phyloP scores from a whole-genome alignment of 1,284 basidiomycete genomes.

The Coniferiporia sulphurascens region DNA sequence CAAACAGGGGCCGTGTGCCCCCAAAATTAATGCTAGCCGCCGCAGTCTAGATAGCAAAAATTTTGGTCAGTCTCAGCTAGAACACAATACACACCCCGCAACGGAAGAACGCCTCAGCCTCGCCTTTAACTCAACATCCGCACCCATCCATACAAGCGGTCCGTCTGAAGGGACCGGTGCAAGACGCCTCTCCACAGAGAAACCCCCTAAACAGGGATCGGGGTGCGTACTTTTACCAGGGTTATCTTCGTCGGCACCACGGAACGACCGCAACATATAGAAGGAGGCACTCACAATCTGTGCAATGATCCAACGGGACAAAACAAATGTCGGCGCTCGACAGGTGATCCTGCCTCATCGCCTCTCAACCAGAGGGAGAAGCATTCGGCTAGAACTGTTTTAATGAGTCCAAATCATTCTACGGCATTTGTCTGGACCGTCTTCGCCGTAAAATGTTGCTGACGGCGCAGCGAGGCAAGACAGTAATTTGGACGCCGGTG shows the following conservation, averaged over 20 bases:
- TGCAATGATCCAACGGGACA: conserved; percentile 6
- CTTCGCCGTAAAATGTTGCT: conserved; percentile 43
- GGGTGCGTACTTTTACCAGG: conserved; percentile 84
- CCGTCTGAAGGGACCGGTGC: no score
- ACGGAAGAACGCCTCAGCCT: conserved; percentile 57
- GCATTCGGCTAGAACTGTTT: conserved; percentile 88
- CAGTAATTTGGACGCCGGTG: conserved; percentile 74
- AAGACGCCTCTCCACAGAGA: conserved; percentile 14
- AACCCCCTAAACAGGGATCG: conserved; percentile 34
- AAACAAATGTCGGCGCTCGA: conserved; percentile 55
- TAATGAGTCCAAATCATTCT: conserved; percentile 60
- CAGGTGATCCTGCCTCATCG: conserved; percentile 87
- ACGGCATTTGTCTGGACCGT: conserved; percentile 86
- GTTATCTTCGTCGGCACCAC: conserved; percentile 62
- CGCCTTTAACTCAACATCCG: conserved; percentile 77
- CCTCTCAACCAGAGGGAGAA: conserved; percentile 82
- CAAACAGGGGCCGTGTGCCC: no score
- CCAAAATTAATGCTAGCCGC: no score
- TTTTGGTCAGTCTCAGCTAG: no score
- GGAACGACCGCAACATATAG: conserved; percentile 4
- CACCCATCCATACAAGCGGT: no score
- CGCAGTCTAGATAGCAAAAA: no score
- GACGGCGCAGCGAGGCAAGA: conserved; percentile 47
- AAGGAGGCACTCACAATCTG: conserved; percentile 23
- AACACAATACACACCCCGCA: no score